phyloP scores from a whole-genome alignment of 768 basidiomycete species.

The Solioccasus polychromus region DNA sequence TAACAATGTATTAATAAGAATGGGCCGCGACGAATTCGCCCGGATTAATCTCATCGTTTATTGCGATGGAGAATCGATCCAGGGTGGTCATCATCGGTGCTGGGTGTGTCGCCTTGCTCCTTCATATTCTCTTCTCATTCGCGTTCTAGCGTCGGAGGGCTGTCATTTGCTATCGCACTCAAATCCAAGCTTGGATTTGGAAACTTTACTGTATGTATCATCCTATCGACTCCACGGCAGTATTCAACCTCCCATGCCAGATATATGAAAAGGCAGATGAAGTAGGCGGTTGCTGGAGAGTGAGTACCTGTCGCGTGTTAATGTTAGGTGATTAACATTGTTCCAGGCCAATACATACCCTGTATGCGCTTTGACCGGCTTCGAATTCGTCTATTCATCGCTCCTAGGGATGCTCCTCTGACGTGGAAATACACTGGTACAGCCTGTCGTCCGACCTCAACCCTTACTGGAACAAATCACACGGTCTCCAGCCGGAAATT shows the following conservation, averaged over 20 bases:
- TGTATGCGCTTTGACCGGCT: constrained; percentile 5
- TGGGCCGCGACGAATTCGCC: not conserved
- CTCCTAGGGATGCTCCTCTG: constrained; percentile 43
- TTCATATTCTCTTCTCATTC: not conserved
- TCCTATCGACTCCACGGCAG: not conserved
- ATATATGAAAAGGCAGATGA: constrained; percentile 45
- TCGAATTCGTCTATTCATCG: not conserved
- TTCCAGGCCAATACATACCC: constrained; percentile 31
- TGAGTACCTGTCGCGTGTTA: constrained; percentile 25
- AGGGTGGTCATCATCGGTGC: constrained; percentile 24
- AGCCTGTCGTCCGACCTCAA: constrained; percentile 48
- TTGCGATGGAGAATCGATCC: constrained; percentile 2
- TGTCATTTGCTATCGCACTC: constrained; percentile 42
- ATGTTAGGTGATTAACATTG: not conserved
- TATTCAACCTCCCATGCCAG: constrained; percentile 14
- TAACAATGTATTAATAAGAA: constrained; percentile 3
- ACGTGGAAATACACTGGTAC: constrained; percentile 42
- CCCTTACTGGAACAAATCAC: constrained; percentile 42
- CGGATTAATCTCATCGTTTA: not conserved
- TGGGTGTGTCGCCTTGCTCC: constrained; percentile 13
- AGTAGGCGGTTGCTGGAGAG: constrained; percentile 54
- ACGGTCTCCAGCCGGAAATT: constrained; percentile 41
- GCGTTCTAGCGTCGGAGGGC: constrained; percentile 37
- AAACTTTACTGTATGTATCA: constrained; percentile 39
- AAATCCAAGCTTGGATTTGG: constrained; percentile 35